Conservation (phyloP, 208 protist species). For the Trypanosoma vivax region DNA sequence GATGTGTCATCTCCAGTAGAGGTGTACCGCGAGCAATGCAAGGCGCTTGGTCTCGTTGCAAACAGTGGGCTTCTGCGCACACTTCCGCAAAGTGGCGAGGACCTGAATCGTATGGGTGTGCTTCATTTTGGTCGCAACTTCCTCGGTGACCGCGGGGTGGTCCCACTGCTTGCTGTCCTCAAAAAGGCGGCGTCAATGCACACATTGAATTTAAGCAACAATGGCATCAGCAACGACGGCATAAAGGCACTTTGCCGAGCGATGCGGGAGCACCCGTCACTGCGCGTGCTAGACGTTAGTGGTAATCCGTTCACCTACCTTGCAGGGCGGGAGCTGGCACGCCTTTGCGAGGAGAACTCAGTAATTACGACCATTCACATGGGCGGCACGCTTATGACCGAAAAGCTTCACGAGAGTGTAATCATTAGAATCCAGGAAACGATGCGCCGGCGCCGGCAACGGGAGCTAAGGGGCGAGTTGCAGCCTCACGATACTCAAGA, state of each 20-base stretch:
- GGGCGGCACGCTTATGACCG: conserved; percentile 25
- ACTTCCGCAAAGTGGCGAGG: not conserved
- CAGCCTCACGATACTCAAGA: no score
- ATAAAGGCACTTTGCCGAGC: conserved; percentile 20
- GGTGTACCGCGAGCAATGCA: conserved; percentile 18
- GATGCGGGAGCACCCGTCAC: conserved; percentile 18
- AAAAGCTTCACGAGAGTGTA: conserved; percentile 19
- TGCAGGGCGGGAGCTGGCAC: conserved; percentile 41
- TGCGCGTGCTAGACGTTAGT: conserved; percentile 40
- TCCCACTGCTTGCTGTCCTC: conserved; percentile 27
- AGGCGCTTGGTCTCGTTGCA: conserved; percentile 6
- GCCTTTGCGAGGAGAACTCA: conserved; percentile 37
- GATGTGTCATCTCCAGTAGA: conserved; percentile 11
- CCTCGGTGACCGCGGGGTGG: conserved; percentile 38
- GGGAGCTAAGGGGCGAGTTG: no score
- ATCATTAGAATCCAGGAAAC: conserved; percentile 24
- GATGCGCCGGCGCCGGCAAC: conserved; percentile 10
- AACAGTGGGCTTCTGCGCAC: conserved; percentile 29
- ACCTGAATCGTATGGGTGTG: conserved; percentile 14
- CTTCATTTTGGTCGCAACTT: conserved; percentile 40
- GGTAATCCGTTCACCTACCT: conserved; percentile 64
- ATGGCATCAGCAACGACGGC: conserved; percentile 33
- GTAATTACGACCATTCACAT: conserved; percentile 27
- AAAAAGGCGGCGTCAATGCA: conserved; percentile 26
- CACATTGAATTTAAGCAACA: conserved; percentile 42